phyloP scores from a whole-genome alignment of 768 basidiomycete genomes.

The Clitopilus passeckerianus region DNA sequence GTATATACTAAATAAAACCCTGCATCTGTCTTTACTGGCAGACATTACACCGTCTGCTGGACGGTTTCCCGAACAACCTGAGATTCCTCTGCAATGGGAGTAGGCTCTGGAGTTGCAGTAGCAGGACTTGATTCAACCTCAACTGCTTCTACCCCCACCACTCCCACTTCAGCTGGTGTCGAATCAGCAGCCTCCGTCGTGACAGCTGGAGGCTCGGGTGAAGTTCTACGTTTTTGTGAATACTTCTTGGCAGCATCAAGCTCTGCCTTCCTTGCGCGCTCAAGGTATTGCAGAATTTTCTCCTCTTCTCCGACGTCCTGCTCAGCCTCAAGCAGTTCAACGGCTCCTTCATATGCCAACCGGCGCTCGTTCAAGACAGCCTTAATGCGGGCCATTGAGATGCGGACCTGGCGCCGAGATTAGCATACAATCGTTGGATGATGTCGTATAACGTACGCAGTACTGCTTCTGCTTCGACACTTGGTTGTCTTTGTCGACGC shows the following conservation, averaged over 20 bases:
- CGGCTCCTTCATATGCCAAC: conserved; percentile 73
- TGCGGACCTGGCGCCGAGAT: conserved; percentile 34
- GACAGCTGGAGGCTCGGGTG: too few relatives aligned
- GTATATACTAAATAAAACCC: background rate
- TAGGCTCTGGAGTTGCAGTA: background rate
- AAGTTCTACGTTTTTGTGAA: background rate
- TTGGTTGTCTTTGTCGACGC: conserved; percentile 19
- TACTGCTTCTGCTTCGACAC: background rate
- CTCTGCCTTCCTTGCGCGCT: conserved; percentile 15
- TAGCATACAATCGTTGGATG: conserved; percentile 39
- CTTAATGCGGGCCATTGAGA: conserved; percentile 97
- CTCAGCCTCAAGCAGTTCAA: conserved; percentile 33
- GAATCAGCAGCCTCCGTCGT: too few relatives aligned
- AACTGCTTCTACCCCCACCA: background rate
- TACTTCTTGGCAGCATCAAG: background rate
- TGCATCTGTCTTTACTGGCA: background rate
- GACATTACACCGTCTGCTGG: background rate
- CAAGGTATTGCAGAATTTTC: conserved; percentile 21
- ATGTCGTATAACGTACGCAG: background rate
- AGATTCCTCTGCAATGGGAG: background rate
- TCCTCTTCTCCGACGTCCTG: conserved; percentile 21
- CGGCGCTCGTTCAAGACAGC: conserved; percentile 87
- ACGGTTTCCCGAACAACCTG: background rate
- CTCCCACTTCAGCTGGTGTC: too few relatives aligned
- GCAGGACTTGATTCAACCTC: background rate